These are phyloP conservation scores for Lepidopterella palustris DNA, from an alignment of 495 filamentous ascomycete genomes.

Conservation along the genomic window DNA sequence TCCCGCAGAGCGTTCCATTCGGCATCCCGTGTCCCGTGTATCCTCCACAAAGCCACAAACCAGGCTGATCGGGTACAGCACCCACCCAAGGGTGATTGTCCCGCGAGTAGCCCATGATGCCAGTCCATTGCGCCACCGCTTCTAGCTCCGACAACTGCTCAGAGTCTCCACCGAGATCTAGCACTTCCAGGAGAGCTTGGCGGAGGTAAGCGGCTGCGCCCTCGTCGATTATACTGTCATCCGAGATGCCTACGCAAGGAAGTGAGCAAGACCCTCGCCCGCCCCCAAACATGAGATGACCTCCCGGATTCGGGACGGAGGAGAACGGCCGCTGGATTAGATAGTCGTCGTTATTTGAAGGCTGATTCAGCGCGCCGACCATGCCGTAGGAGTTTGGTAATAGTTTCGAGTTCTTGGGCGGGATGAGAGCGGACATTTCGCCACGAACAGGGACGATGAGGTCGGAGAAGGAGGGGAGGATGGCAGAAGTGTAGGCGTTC, in stretches of 20 bases:
- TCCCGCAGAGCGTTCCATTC: conserved; percentile 61
- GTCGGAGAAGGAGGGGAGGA: conserved; percentile 62
- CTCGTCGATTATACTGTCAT: conserved; percentile 51
- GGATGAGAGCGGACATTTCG: conserved; percentile 63
- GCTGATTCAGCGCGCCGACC: conserved; percentile 39
- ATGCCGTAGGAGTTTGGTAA: conserved; percentile 55
- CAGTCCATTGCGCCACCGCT: conserved; percentile 66
- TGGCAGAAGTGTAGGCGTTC: conserved; percentile 68
- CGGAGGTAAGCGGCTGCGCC: conserved; percentile 47
- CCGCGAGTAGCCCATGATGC: conserved; percentile 71
- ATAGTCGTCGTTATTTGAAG: conserved; percentile 58
- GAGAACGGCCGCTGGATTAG: conserved; percentile 55
- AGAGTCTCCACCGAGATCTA: conserved; percentile 38
- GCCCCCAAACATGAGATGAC: conserved; percentile 62
- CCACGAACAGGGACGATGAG: conserved; percentile 71
- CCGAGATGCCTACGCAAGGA: conserved; percentile 50
- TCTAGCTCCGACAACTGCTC: conserved; percentile 43
- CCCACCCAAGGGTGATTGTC: conserved; percentile 68
- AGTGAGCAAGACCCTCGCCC: conserved; percentile 44
- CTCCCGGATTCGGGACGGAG: conserved; percentile 27
- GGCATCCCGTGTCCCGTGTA: conserved; percentile 75
- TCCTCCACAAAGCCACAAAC: conserved; percentile 34
- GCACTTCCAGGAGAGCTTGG: conserved; percentile 36
- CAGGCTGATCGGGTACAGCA: conserved; percentile 39
- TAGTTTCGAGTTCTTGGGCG: conserved; percentile 42